Conservation (phyloP, 2,329 filamentous ascomycete genomes). For the Blastomyces percursus region DNA sequence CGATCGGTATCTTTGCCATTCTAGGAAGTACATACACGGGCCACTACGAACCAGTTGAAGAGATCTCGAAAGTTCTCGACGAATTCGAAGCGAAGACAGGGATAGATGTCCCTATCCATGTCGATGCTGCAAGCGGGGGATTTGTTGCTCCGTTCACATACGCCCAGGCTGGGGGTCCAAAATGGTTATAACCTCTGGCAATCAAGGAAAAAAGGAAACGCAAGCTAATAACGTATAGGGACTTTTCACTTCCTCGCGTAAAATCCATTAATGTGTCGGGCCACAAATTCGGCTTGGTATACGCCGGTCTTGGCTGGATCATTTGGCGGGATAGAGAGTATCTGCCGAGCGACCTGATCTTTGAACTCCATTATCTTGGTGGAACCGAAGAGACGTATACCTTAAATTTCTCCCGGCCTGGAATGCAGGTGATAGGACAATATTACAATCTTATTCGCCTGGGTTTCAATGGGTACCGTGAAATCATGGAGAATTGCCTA, state of each 20-base stretch:
- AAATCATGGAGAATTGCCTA: conserved; percentile 54
- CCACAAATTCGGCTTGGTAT: conserved; percentile 46
- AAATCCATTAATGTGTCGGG: conserved; percentile 49
- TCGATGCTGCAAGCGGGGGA: conserved; percentile 34
- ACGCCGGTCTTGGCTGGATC: conserved; percentile 59
- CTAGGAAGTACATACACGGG: conserved; percentile 63
- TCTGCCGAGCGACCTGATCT: conserved; percentile 57
- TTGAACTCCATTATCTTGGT: conserved; percentile 60
- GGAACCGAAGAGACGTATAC: conserved; percentile 62
- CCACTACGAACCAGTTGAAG: conserved; percentile 61
- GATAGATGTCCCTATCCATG: conserved; percentile 52
- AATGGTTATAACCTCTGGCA: conserved; percentile 39
- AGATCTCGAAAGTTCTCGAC: conserved; percentile 55
- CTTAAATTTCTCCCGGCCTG: conserved; percentile 61
- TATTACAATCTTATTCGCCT: conserved; percentile 65
- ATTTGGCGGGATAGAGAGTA: conserved; percentile 56
- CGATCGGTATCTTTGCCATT: conserved; percentile 65
- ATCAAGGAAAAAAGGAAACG: neutral
- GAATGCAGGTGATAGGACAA: conserved; percentile 58
- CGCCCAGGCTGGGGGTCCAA: conserved; percentile 36
- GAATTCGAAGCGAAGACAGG: conserved; percentile 52
- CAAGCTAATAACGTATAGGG: conserved; percentile 25
- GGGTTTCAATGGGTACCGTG: conserved; percentile 53
- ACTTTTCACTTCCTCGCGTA: conserved; percentile 27
- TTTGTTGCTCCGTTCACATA: conserved; percentile 35